Evolutionary conservation across 345 rosid genomes (phyloP), one percentile per base, ranked within the genome.

Genomic region (Murraya koenigii): DNA sequence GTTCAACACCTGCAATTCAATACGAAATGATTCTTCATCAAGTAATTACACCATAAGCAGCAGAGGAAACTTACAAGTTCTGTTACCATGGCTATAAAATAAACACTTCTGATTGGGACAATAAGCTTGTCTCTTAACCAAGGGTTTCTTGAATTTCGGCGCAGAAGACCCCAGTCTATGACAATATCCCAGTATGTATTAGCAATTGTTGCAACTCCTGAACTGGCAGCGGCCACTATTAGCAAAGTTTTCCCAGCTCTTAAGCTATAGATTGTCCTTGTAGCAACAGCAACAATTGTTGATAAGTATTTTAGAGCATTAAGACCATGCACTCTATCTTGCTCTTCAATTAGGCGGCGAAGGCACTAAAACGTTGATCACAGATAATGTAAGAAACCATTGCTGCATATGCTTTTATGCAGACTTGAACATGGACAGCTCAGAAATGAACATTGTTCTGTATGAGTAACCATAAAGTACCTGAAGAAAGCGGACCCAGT

Each of bases 101-200:
- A 94, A n/a, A 90, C 83, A 55, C 86, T 83, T 82, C 63, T 87
- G 83, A 82, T 60, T 7, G 89, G 88, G 60, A 92, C 14, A 52
- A 86, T 39, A 52, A 94, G 94, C 79, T 92, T 91, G 64, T 94
- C 98, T 82, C 98, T 90, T 65, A 94, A 81, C 94, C 95, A 94
- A 26, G 90, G 89, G 84, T 94, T 94, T 26, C 63, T 86, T 10
- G 97, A 88, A 78, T 87, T 68, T 39, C 85, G 67, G 65, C 75
- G 75, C 79, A 94, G 83, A 67, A 92, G 95, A 71, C 97, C 98
- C 97, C 98, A 91, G 44, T 92, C 97, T 9, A 79, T 80, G 61
- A 87, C 91, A 58, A 94, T 75, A 75, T 92, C 98, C 97, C 98
- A 91, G 23, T 90, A 90, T 20, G 91, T 87, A 49, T 69, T 84